Base-by-base conservation (phyloP, 345 rosid genomes). In the Firmiana major region DNA sequence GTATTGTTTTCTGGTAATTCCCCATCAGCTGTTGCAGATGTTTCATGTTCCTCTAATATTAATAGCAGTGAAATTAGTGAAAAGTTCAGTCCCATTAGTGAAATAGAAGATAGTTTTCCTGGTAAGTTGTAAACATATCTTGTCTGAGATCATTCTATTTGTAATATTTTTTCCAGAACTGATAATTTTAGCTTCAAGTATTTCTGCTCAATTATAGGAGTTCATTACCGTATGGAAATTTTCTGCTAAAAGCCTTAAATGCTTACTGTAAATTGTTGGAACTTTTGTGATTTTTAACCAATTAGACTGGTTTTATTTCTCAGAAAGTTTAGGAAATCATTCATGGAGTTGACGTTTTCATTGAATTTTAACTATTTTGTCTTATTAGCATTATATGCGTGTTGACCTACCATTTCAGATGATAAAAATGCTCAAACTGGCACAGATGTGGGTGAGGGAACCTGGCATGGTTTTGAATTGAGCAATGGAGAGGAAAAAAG, bases 111-210 rank as follows among this genome's bases (percentile, higher is more conserved):
- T 48, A 73, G 24, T 75, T 75, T 79, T 66, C 79, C 40, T 16
- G 88, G 92, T 86, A 81, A 83, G 89, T 81, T 17, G 2, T 16
- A 63, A 73, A n/a, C 38, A 13, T 65, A 21, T 42, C 68, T 46
- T 10, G 7, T 58, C n/a, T 5, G 17, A 40, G 6, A 17, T 42
- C n/a, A 11, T 62, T 49, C 13, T 75, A 5, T 31, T 2, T 46
- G 28, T 21, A 63, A 49, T 42, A 31, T 31, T 19, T 66, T 19
- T 13, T 71, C 59, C 28, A 57, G 6, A 48, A 40, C 59, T 13
- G 42, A 13, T 40, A 59, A 7, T n/a, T 3, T 64, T 55, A 21
- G 57, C 13, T 42, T 72, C 55, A 3, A 16, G 60, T n/a, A 21
- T 70, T 63, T 49, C 38, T 21, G 58, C 10, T 75, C 62, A 40